Percentiles rank a stretch among this genome's conserved stretches.
phyloP scores from a whole-genome alignment of 148 eudicot genomes.

The Dianthus caryophyllus region DNA sequence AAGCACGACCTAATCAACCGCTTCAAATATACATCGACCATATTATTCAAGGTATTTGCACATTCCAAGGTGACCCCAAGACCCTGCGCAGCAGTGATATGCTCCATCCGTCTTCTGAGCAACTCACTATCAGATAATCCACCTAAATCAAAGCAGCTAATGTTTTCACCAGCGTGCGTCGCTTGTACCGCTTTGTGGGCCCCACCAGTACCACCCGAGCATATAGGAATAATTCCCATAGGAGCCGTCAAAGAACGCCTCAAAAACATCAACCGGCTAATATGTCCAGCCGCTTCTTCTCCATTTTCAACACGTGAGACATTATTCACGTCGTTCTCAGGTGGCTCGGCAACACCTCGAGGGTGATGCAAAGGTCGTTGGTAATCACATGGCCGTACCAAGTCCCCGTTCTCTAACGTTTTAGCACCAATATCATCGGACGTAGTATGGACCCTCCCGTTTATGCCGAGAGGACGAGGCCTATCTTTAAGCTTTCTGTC shows the following conservation, averaged over 20 bases:
- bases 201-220: slow-evolving; percentile 46
- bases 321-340: slow-evolving; percentile 30
- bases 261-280: slow-evolving; percentile 26
- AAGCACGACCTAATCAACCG: slow-evolving; percentile 47
- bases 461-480: slow-evolving; percentile 52
- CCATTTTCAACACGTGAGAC: slow-evolving; percentile 32
- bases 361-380: slow-evolving; percentile 38
- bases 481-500: slow-evolving; percentile 46
- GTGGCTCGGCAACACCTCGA: slow-evolving; percentile 39
- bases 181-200: slow-evolving; percentile 39
- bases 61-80: slow-evolving; percentile 51
- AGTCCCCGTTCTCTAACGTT: slow-evolving; percentile 37
- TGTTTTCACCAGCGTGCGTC: slow-evolving; percentile 20
- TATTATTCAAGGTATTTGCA: slow-evolving; percentile 46
- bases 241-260: slow-evolving; percentile 44
- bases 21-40: slow-evolving; percentile 54
- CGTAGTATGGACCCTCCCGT: slow-evolving; percentile 38
- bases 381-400: slow-evolving; percentile 40
- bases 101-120: slow-evolving; percentile 50
- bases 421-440: slow-evolving; percentile 35
- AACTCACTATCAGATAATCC: slow-evolving; percentile 37
- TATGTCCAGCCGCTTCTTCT: slow-evolving; percentile 37
- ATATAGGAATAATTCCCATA: slow-evolving; percentile 48
- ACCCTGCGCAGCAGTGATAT: slow-evolving; percentile 44
- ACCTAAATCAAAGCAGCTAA: slow-evolving; percentile 34